Base-by-base conservation (phyloP, 306 rosid genomes). In the Prunus mira region DNA sequence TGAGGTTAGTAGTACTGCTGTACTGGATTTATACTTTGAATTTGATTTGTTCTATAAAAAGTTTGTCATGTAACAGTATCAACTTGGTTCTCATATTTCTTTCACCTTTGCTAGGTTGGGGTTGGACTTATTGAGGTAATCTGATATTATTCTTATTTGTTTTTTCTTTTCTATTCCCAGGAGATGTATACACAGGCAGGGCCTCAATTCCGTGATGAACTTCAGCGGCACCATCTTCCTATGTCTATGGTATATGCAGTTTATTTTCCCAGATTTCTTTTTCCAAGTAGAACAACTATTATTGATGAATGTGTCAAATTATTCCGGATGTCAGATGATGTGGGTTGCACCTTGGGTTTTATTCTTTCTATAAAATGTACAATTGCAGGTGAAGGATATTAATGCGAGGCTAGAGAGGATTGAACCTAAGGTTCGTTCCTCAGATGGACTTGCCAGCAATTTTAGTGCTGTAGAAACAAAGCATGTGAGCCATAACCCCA, bases 131-230 rank as follows among this genome's bases (percentile, higher is more conserved):
- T 20, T 65, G 20, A 12, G 28, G 41, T 80, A 46, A 52, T 68
- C 49, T 38, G 65, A 61, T 13, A 15, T 71, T 30, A 1, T 54
- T 54, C 66, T 20, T 49, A 3, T 73, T 28, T 65, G 19, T 66
- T 67, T 46, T 77, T 73, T 51, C 74, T 77, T 73, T 58, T 47
- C 49, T 11, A 25, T 60, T 61, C 25, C 27, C 88, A 96, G 99
- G 99, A 96, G 84, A 96, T 96, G 99, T 96, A 89, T 84, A 65
- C 88, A 3, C 99, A 96, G 73, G 97, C 98, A 55, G 99, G 99
- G 79, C 76, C 96, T 75, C 97, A 92, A 75, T 93, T 96, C 79
- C 96, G 94, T 30, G 99, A 93, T 65, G 99, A 96, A 79, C 93
- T 96, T 82, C 96, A 91, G 77, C 91, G 99, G 70, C 89, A 93